Evolutionary conservation across 768 basidiomycete genomes (phyloP).

Genomic region (Cantharellus cinnabarinus): DNA sequence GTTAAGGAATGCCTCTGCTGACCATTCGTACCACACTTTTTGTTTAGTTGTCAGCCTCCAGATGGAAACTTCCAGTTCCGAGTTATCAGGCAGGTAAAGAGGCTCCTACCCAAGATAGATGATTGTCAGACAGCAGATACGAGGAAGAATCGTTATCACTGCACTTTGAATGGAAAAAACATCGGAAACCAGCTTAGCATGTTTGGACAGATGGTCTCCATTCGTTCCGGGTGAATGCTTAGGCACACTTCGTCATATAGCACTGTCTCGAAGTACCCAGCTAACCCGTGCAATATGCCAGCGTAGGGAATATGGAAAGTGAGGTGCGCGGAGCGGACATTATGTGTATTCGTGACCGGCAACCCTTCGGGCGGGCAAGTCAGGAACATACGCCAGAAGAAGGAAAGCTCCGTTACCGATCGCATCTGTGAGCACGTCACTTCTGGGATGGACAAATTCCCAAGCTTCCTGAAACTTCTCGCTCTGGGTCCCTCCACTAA

Average conservation of each 20-base stretch:
- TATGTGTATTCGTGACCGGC: constrained; percentile 90
- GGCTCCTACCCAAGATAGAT: constrained; percentile 40
- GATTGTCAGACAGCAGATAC: not conserved
- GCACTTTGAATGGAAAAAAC: constrained; percentile 81
- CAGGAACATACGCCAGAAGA: not conserved
- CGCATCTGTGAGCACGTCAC: constrained; percentile 52
- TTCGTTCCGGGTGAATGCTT: constrained; percentile 83
- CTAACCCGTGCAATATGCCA: constrained; percentile 80
- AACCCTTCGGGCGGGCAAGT: constrained; percentile 31
- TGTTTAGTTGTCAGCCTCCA: constrained; percentile 83
- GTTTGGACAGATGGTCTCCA: constrained; percentile 71
- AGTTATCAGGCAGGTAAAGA: constrained; percentile 77
- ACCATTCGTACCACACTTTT: constrained; percentile 99
- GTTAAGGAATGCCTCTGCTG: constrained; percentile 70
- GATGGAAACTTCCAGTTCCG: constrained; percentile 79
- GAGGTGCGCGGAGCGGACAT: constrained; percentile 67
- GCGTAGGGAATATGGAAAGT: constrained; percentile 90
- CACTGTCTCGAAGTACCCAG: constrained; percentile 92
- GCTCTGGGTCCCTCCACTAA: constrained; percentile 50
- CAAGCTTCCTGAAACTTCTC: constrained; percentile 78
- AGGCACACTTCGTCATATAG: constrained; percentile 79
- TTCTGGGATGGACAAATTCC: constrained; percentile 88
- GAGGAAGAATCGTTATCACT: constrained; percentile 11
- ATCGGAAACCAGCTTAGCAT: constrained; percentile 99
- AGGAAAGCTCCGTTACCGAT: constrained; percentile 27